Base-by-base conservation (phyloP, 345 rosid species). In the Noccaea caerulescens region DNA sequence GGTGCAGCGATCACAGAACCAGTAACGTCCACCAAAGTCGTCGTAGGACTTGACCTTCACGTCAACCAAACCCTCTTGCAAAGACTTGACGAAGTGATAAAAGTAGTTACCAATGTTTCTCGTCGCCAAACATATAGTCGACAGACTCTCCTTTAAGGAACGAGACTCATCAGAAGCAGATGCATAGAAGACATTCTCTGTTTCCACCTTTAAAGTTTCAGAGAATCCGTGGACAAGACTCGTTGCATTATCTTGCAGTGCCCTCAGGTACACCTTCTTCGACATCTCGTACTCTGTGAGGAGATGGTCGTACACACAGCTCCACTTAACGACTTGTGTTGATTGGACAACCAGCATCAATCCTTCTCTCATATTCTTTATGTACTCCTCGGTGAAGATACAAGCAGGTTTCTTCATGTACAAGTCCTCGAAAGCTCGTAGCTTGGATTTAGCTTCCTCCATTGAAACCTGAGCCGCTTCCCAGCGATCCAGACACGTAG, bases 1-100 rank as follows among this genome's bases (percentile, higher is more conserved):
- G 1, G 50, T 74, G 63, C 78, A 68, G 7, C 69, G 69, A 56
- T 68, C 78, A 4, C 73, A 75, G 2, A 18, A 37, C 73, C 73
- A 75, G 39, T 11, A 8, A 3, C 34, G 43, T 25, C 58, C 57
- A 10, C 33, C 51, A 8, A 38, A 32, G 46, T 51, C 32, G 11
- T 58, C 44, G 47, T 73, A 73, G 0, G 59, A 53, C 60, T 9
- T 47, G 32, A 59, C 78, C 64, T 60, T 18, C 73, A 68, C 58
- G 2, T 45, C 78, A 3, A 10, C 36, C 41, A 66, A 46, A 49
- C 67, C 72, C 53, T 62, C 64, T 68, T 68, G 12, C 8, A 68
- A 10, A 25, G 52, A 25, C 57, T 62, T 54, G 38, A 63, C 4
- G 10, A 75, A 75, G 27, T 53, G 7, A 18, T 52, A 53, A 2